A percentile compares a stretch with the other conserved stretches of the same genome.
Conservation (phyloP, 345 rosid genomes). For the Camelina neglecta region DNA sequence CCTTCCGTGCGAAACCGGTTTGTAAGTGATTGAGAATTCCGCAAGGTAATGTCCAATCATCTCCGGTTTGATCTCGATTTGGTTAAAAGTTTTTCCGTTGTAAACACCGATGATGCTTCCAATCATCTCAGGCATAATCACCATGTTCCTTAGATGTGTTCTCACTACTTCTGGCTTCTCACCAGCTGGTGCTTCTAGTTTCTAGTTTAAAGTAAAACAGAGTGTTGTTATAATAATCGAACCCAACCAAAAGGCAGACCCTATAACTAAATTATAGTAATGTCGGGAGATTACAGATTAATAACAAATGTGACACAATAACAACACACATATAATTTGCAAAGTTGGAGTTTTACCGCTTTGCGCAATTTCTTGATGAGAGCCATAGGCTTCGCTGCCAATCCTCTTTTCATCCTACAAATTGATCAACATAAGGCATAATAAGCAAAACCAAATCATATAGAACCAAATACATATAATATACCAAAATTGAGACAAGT, state of each 20-base stretch:
- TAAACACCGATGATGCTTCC: slow-evolving; percentile 36
- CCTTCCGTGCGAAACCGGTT: slow-evolving; percentile 74
- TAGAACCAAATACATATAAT: neutral
- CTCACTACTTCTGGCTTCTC: slow-evolving; percentile 79
- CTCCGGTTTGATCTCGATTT: slow-evolving; percentile 33
- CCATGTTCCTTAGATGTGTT: slow-evolving; percentile 71
- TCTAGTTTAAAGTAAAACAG: slow-evolving; percentile 43
- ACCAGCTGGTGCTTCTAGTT: slow-evolving; percentile 66
- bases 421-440: neutral
- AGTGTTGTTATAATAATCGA: neutral
- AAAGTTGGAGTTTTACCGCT: slow-evolving; percentile 41
- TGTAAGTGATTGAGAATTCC: slow-evolving; percentile 60
- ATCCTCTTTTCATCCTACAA: slow-evolving; percentile 66
- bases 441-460: neutral
- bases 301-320: neutral
- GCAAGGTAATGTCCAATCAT: slow-evolving; percentile 45
- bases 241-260: neutral
- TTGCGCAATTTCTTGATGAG: slow-evolving; percentile 64
- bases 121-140: slow-evolving; percentile 36
- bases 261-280: neutral
- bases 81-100: slow-evolving; percentile 36
- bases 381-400: slow-evolving; percentile 69
- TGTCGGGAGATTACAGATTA: neutral
- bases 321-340: neutral
- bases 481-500: neutral